Evolutionary conservation across 306 rosid genomes (phyloP), one percentile per base, ranked within the genome.

Genomic region (Pyrus pyrifolia): DNA sequence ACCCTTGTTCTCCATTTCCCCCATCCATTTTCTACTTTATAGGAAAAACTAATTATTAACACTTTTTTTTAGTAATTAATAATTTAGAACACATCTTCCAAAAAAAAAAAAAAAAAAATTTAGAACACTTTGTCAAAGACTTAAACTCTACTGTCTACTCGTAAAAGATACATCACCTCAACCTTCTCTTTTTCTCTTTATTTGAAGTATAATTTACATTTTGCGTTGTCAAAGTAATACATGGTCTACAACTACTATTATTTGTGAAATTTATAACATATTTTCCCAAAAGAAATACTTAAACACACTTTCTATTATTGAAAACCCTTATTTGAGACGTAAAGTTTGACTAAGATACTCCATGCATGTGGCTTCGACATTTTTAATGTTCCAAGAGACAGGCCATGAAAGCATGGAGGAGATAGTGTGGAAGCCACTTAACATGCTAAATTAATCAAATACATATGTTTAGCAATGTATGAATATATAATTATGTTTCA

Each of bases 311-410:
- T n/a, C 73, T 75, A 78, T n/a, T 35, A 5, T 68, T 85, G 22
- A 82, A 84, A 58, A 35, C 81, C 80, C 69, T 74, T 77, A 75
- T 45, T 78, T 22, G 70, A 66, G 60, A 65, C 75, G 79, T 33
- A 46, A 73, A 74, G 73, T 72, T 79, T 78, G 76, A 85, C 71
- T 72, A 81, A 83, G 83, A 86, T 86, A 75, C 83, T 67, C 64
- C 76, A 83, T 84, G 80, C 91, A 89, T 83, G 92, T 87, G 89
- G 72, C 76, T 71, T 79, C 62, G 40, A 74, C 83, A 80, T 78
- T 70, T 81, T 69, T 76, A 58, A 80, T 70, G 42, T 35, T 62
- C 17, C 45, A 71, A 85, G 40, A 77, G 70, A 60, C 78, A 42
- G 66, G 73, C 38, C 69, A 73, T 61, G 76, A 81, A 76, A 80